Evolutionary conservation across 1,284 basidiomycete species (phyloP).

Genomic region (Thecaphora thlaspeos): DNA sequence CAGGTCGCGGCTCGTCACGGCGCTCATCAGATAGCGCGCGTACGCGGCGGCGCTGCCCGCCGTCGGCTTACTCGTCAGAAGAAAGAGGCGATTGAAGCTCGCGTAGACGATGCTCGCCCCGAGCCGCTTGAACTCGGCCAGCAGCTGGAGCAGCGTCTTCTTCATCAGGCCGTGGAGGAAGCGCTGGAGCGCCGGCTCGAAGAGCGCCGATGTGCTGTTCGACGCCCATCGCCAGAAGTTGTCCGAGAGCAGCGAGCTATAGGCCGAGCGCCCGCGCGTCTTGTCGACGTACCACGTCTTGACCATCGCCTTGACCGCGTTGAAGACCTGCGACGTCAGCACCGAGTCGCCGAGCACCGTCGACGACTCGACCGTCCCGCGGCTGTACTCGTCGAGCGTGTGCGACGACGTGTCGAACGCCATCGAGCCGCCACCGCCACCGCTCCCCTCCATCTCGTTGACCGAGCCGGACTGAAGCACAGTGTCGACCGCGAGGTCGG

Average conservation of each 20-base stretch:
- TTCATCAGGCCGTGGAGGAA: conserved; percentile 96
- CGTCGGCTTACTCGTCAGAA: conserved; percentile 88
- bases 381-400: conserved; percentile 85
- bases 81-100: conserved; percentile 85
- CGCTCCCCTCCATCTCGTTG: conserved; percentile 91
- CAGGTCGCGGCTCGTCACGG: conserved; percentile 88
- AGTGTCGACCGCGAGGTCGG: conserved; percentile 90
- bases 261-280: conserved; percentile 67
- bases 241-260: conserved; percentile 64
- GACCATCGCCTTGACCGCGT: conserved; percentile 81
- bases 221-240: conserved; percentile 99
- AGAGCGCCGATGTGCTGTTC: conserved; percentile 79
- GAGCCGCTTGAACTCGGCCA: conserved; percentile 93
- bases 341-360: conserved; percentile 77
- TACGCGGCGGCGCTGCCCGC: conserved; percentile 93
- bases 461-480: conserved; percentile 91
- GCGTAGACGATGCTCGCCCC: conserved; percentile 92
- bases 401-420: conserved; percentile 80
- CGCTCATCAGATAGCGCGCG: conserved; percentile 85
- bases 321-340: conserved; percentile 85
- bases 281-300: conserved; percentile 87
- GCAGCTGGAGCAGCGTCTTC: conserved; percentile 93
- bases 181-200: conserved; percentile 87
- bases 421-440: conserved; percentile 67
- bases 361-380: conserved; percentile 68